Evolutionary conservation across 2,329 filamentous ascomycete species (phyloP).

Genomic region (Hymenoscyphus linearis): DNA sequence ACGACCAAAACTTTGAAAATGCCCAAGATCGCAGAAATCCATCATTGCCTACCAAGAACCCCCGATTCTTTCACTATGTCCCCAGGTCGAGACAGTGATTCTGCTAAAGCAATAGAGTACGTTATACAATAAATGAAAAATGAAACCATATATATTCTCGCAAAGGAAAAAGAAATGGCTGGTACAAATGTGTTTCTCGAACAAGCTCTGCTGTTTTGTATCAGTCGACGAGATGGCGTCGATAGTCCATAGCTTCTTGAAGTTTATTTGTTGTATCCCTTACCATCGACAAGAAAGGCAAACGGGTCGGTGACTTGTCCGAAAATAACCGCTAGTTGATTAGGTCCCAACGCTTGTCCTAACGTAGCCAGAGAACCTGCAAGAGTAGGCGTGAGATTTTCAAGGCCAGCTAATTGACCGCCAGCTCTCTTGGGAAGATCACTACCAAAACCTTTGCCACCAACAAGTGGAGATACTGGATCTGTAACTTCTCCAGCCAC

Average conservation of each 20-base stretch:
- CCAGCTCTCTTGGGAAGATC: too few species aligned
- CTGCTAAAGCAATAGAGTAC: neutral
- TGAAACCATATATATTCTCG: neutral
- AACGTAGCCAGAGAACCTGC: neutral
- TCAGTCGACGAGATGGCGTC: too few species aligned
- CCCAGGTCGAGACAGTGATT: neutral
- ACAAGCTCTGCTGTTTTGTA: neutral
- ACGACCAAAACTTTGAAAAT: too few species aligned
- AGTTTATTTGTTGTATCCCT: neutral
- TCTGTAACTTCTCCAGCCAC: too few species aligned
- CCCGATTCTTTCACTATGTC: too few species aligned
- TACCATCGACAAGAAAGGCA: neutral
- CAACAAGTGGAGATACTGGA: too few species aligned
- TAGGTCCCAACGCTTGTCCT: neutral
- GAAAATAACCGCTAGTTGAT: neutral
- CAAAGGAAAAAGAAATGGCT: neutral
- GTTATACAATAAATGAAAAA: neutral
- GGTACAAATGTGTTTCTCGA: neutral
- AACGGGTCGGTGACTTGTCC: neutral
- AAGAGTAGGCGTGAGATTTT: neutral
- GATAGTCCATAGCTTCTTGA: neutral
- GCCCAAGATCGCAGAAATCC: too few species aligned
- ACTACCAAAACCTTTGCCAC: too few species aligned
- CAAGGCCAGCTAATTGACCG: neutral
- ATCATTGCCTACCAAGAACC: too few species aligned